Conservation (phyloP, 2,329 filamentous ascomycete genomes). For the Epichloe gansuensis region DNA sequence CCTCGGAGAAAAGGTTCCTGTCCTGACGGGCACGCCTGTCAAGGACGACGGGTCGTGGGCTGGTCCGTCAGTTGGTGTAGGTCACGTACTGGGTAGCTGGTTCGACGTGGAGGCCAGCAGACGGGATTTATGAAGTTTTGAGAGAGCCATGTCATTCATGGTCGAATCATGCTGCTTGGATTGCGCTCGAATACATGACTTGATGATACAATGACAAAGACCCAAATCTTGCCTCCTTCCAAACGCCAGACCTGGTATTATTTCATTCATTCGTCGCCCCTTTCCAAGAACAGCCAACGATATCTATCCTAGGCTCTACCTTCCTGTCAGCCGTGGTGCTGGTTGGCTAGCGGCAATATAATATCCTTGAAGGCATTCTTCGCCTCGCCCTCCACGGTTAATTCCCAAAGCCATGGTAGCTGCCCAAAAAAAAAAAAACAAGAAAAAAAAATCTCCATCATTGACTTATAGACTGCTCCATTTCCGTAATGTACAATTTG, state of each 20-base stretch:
- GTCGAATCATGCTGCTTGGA: neutral
- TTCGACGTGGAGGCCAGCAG: slow-evolving; percentile 26
- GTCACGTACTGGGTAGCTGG: slow-evolving; percentile 50
- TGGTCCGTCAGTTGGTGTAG: slow-evolving; percentile 44
- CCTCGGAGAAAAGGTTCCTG: slow-evolving; percentile 40
- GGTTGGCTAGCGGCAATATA: slow-evolving; percentile 66
- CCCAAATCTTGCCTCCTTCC: neutral
- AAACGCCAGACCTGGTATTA: slow-evolving; percentile 30
- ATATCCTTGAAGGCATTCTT: slow-evolving; percentile 80
- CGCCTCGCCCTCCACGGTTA: slow-evolving; percentile 70
- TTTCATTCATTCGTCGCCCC: slow-evolving; percentile 12
- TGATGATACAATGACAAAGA: neutral
- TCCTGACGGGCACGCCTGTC: slow-evolving; percentile 45
- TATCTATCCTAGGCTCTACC: too few species aligned
- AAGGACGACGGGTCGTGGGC: slow-evolving; percentile 42
- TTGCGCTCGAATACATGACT: neutral
- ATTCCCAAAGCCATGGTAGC: slow-evolving; percentile 8
- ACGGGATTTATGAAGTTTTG: neutral
- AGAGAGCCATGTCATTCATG: too few species aligned
- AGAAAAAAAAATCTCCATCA: slow-evolving; percentile 2
- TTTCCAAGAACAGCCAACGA: too few species aligned
- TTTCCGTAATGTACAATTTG: slow-evolving; percentile 94
- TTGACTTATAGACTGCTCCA: slow-evolving; percentile 67
- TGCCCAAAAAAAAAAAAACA: too few species aligned
- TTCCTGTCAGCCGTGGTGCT: slow-evolving; percentile 68